These are phyloP conservation scores for Crithidia brevicula DNA, from an alignment of 208 protist species.

Conservation along the genomic window DNA sequence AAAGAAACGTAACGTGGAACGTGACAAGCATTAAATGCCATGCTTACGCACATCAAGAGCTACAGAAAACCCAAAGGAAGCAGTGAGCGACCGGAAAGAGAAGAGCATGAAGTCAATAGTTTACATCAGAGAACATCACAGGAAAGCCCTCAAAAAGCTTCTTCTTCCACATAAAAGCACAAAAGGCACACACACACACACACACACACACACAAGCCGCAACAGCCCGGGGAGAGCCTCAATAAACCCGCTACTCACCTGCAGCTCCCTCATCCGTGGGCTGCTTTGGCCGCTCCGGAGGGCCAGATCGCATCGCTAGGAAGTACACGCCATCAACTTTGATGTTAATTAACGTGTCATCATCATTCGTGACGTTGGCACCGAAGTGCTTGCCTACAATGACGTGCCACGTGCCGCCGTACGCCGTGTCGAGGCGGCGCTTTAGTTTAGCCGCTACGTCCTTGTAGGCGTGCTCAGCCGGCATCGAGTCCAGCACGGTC, in stretches of 20 bases:
- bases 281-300: constrained; percentile 62
- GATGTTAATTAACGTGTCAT: constrained; percentile 84
- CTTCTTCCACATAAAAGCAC: background rate
- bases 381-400: constrained; percentile 88
- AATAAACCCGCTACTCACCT: constrained; percentile 4
- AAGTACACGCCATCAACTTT: constrained; percentile 76
- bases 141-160: background rate
- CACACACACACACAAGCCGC: background rate
- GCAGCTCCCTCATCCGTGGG: background rate
- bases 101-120: background rate
- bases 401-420: constrained; percentile 83
- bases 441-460: constrained; percentile 76
- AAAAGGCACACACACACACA: background rate
- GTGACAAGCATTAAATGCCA: no score
- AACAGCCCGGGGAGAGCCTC: no score
- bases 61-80: no score
- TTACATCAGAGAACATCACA: constrained; percentile 28
- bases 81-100: background rate
- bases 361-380: constrained; percentile 87
- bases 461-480: constrained; percentile 63
- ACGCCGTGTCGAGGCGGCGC: constrained; percentile 60
- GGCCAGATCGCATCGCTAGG: constrained; percentile 79
- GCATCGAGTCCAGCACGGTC: constrained; percentile 52
- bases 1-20: no score
- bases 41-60: no score